Conservation (phyloP, 257 asterid species). For the Solanum verrucosum region DNA sequence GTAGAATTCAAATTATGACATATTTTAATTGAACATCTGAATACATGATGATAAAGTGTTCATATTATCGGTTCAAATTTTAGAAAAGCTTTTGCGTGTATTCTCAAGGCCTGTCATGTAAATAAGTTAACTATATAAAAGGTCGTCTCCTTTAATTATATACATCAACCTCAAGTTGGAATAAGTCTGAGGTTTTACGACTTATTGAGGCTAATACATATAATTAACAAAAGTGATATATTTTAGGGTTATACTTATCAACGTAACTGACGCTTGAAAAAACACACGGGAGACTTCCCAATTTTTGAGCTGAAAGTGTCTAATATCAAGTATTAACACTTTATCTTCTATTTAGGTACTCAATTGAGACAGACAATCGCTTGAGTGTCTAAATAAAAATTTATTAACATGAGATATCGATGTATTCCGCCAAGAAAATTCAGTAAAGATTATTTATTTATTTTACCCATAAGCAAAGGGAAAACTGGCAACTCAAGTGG, state of each 20-base stretch:
- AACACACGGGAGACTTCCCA: background rate
- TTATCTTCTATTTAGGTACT: background rate
- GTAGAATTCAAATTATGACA: background rate
- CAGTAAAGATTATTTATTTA: background rate
- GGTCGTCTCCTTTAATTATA: background rate
- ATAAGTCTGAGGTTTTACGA: background rate
- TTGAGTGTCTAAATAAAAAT: background rate
- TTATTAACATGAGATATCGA: background rate
- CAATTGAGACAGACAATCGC: too few relatives aligned
- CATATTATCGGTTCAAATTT: background rate
- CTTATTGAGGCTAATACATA: background rate
- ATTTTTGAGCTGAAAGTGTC: background rate
- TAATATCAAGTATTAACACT: background rate
- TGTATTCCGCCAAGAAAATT: background rate
- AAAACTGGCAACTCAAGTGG: constrained; percentile 17
- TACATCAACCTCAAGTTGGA: background rate
- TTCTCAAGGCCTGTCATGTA: background rate
- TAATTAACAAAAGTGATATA: background rate
- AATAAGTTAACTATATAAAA: background rate
- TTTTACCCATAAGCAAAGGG: constrained; percentile 5
- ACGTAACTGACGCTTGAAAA: background rate
- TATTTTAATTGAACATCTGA: background rate
- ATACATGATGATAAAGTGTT: background rate
- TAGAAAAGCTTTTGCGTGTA: background rate
- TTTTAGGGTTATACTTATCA: background rate